phyloP scores from a whole-genome alignment of 2,329 filamentous ascomycete species.

The Fusarium clavum region DNA sequence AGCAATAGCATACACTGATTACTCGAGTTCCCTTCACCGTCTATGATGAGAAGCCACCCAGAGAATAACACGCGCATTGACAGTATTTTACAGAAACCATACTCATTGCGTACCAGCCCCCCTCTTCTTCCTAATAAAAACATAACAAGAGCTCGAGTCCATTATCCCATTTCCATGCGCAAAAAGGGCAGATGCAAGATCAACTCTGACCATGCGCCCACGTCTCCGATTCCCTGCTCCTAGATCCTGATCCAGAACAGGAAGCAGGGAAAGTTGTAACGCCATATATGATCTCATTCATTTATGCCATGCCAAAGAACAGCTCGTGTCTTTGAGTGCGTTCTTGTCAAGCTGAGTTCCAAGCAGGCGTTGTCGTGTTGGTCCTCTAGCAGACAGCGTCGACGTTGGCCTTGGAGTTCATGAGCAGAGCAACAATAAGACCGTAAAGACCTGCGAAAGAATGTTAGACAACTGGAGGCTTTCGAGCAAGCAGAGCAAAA shows the following conservation, averaged over 20 bases:
- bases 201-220: slow-evolving; percentile 40
- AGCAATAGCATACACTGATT: slow-evolving; percentile 58
- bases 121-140: slow-evolving; percentile 41
- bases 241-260: slow-evolving; percentile 20
- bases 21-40: slow-evolving; percentile 56
- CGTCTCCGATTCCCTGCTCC: slow-evolving; percentile 37
- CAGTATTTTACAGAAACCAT: slow-evolving; percentile 63
- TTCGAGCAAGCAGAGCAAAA: slow-evolving; percentile 35
- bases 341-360: slow-evolving; percentile 53
- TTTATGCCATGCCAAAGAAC: slow-evolving; percentile 39
- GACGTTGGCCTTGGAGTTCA: slow-evolving; percentile 92
- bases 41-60: slow-evolving; percentile 60
- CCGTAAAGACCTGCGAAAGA: slow-evolving; percentile 86
- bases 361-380: slow-evolving; percentile 20
- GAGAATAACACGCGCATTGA: slow-evolving; percentile 57
- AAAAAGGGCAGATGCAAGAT: slow-evolving; percentile 33
- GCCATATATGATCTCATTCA: slow-evolving; percentile 41
- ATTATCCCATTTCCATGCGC: slow-evolving; percentile 43
- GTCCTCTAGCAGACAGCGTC: slow-evolving; percentile 65
- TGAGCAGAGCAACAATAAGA: slow-evolving; percentile 97
- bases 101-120: slow-evolving; percentile 39
- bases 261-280: slow-evolving; percentile 40
- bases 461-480: slow-evolving; percentile 39
- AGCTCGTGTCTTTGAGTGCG: slow-evolving; percentile 47
- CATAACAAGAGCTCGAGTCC: slow-evolving; percentile 35